Evolutionary conservation across 345 rosid genomes (phyloP).

Genomic region (Microthlaspi erraticum): DNA sequence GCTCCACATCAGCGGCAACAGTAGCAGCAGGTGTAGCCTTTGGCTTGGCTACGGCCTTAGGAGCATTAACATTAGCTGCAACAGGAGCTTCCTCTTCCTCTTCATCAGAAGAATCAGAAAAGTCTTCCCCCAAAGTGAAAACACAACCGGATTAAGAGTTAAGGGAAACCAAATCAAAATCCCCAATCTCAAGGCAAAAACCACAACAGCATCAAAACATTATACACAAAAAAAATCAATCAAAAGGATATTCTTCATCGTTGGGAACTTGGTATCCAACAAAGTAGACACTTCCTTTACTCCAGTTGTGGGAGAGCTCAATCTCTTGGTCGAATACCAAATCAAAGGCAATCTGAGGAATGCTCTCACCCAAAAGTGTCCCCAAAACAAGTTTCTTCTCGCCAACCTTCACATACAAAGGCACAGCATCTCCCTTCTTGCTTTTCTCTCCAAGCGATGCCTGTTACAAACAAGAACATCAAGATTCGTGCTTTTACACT

Average conservation of each 20-base stretch:
- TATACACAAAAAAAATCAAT: neutral
- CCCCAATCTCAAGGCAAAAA: neutral
- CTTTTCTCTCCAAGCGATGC: slow-evolving; percentile 73
- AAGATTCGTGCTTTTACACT: neutral
- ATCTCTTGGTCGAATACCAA: slow-evolving; percentile 74
- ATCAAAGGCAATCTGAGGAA: slow-evolving; percentile 66
- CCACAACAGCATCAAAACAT: neutral
- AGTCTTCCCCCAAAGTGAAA: slow-evolving; percentile 29
- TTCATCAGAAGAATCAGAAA: slow-evolving; percentile 29
- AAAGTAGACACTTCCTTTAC: slow-evolving; percentile 65
- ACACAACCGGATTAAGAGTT: slow-evolving; percentile 16
- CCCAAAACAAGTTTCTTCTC: slow-evolving; percentile 64
- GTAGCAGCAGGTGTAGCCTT: slow-evolving; percentile 13
- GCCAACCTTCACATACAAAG: slow-evolving; percentile 53
- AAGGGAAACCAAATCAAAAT: slow-evolving; percentile 19
- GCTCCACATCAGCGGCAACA: neutral
- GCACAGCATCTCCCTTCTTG: slow-evolving; percentile 53
- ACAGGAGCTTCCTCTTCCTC: slow-evolving; percentile 42
- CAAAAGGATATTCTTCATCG: slow-evolving; percentile 30
- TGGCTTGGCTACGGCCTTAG: slow-evolving; percentile 40
- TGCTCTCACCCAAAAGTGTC: slow-evolving; percentile 51
- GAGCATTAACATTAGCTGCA: slow-evolving; percentile 34
- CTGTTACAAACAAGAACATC: slow-evolving; percentile 41
- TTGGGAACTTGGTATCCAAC: slow-evolving; percentile 57
- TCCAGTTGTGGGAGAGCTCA: slow-evolving; percentile 85